Evolutionary conservation across 352 stramenopile species (phyloP), one percentile per base, ranked within the genome.

Genomic region (Globisporangium apiculatum): DNA sequence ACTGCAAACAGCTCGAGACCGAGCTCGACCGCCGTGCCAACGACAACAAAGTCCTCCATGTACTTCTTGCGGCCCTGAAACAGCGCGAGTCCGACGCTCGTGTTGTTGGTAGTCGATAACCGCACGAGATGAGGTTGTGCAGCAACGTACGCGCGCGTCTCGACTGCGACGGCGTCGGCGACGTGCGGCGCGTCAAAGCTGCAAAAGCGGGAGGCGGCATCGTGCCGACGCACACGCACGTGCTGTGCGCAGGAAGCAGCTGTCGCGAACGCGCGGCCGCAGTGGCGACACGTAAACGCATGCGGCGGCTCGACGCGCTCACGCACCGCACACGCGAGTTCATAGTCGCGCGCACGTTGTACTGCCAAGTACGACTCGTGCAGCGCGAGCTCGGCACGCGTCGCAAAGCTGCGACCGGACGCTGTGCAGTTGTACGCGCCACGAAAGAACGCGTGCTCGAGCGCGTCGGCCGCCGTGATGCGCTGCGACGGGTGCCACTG

Each of bases 1-100:
- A 99, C 80, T 11, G 88, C 94, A 66, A 95, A 98, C 56, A 98
- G 86, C 36, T 97, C 80, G 57, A 91, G 89, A 10, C 55, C 76
- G 7, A 82, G 57, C 52, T 71, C 60, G 15, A 64, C 43, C 38
- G 76, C 66, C 4, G 60, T 57, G n/a, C 65, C 60, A 4, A 79
- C 66, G 14, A 83, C 57, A 41, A 89, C 59, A 18, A 84, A 76
- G 51, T 96, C 96, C 77, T 99, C 95, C 73, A 98, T 98, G 67
- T 93, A 96, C 54, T 78, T 78, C 68, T 95, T 86, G 42, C 94
- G 80, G 37, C 95, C 95, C 80, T 98, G 91, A 55, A 98, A 84
- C 14, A 89, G 50, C 15, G 77, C 76, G 15, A 75, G 55, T 6
- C 75, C 79, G 38, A 87, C 66, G 2, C 31, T 4, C 31, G 1